phyloP scores from a whole-genome alignment of 345 rosid genomes.

The Physaria fendleri region DNA sequence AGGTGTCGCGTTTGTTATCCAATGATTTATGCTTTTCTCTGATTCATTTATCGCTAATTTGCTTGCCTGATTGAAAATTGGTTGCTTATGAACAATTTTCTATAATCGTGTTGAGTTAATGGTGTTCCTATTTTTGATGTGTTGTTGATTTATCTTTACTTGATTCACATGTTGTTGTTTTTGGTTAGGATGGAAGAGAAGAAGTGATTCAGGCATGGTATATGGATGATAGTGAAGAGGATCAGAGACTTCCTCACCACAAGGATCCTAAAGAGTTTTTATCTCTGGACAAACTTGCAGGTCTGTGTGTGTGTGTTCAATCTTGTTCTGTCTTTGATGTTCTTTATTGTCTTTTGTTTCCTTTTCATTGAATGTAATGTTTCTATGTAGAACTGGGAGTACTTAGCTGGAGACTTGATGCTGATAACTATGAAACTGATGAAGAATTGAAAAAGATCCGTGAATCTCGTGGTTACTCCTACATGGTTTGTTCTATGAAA shows the following conservation, averaged over 20 bases:
- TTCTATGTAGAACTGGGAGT: conserved; percentile 70
- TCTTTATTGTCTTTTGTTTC: neutral
- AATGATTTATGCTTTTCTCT: no score
- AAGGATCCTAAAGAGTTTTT: conserved; percentile 74
- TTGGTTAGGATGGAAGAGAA: conserved; percentile 34
- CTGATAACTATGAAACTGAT: conserved; percentile 83
- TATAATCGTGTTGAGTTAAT: no score
- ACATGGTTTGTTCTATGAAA: conserved; percentile 79
- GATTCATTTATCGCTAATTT: no score
- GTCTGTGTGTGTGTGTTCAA: conserved; percentile 27
- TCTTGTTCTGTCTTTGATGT: neutral
- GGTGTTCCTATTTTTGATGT: neutral
- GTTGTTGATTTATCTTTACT: no score
- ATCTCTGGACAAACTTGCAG: conserved; percentile 66
- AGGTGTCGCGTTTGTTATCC: no score
- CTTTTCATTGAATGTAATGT: neutral
- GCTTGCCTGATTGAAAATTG: no score
- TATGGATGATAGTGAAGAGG: conserved; percentile 80
- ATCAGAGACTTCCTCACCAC: conserved; percentile 91
- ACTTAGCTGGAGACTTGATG: conserved; percentile 86
- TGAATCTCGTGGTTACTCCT: conserved; percentile 81
- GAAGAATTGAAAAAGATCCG: conserved; percentile 85
- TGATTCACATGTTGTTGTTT: no score
- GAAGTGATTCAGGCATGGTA: conserved; percentile 92
- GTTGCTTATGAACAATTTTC: no score